Conservation (phyloP, 371 early-diverging fungal species). For the Haplosporangium sp. region DNA sequence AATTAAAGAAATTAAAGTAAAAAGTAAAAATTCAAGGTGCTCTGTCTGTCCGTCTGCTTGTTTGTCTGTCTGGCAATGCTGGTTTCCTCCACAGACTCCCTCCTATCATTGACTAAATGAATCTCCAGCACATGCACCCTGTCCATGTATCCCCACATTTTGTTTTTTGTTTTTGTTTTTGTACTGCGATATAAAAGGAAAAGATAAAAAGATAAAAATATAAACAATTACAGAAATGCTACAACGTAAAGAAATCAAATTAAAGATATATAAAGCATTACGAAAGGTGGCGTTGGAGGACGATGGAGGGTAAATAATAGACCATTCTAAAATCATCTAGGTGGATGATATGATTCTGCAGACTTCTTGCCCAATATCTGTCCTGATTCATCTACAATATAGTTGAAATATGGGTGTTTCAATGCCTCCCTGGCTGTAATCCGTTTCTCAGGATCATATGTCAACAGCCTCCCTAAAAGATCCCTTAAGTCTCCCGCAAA, state of each 20-base stretch:
- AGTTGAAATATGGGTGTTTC: slow-evolving; percentile 70
- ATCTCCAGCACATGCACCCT: background rate
- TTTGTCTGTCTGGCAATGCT: background rate
- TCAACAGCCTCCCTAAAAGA: slow-evolving; percentile 70
- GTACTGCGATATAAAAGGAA: too few species aligned
- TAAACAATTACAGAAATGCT: background rate
- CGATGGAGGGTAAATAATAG: background rate
- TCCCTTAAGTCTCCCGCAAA: slow-evolving; percentile 59
- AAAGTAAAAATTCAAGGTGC: background rate
- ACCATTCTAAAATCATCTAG: slow-evolving; percentile 10
- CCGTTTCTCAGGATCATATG: slow-evolving; percentile 75
- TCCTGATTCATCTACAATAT: slow-evolving; percentile 34
- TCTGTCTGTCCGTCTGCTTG: background rate
- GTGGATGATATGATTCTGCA: slow-evolving; percentile 11
- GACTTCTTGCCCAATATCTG: slow-evolving; percentile 28
- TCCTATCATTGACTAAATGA: background rate
- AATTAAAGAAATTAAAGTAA: background rate
- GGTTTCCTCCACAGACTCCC: background rate
- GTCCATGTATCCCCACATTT: background rate
- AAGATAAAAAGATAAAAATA: too few species aligned
- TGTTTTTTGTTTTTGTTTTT: too few species aligned
- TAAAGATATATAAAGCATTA: background rate
- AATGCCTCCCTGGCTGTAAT: slow-evolving; percentile 75
- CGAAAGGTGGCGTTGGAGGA: background rate
- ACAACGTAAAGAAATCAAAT: background rate